Evolutionary conservation across 2,329 filamentous ascomycete genomes (phyloP).

Genomic region (Xylariaceae sp.): DNA sequence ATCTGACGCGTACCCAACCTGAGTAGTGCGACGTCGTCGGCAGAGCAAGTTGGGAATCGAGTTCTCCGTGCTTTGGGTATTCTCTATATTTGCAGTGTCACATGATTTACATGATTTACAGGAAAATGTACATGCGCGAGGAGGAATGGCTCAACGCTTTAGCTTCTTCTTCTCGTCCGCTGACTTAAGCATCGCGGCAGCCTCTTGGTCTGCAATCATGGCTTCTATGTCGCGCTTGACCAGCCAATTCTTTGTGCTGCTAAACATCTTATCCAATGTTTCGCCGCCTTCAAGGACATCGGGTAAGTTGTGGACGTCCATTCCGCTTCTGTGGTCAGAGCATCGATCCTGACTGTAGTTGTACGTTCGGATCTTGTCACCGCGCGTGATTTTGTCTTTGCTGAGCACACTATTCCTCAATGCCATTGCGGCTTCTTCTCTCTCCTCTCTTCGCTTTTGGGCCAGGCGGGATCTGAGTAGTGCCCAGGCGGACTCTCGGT

Average conservation of each 20-base stretch:
- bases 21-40: no score
- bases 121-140: neutral
- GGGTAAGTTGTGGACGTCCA: conserved; percentile 75
- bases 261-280: conserved; percentile 70
- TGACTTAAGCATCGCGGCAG: conserved; percentile 34
- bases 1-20: no score
- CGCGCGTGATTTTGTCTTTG: conserved; percentile 76
- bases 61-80: neutral
- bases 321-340: conserved; percentile 80
- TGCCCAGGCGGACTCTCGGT: conserved; percentile 83
- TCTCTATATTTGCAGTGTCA: neutral
- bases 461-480: conserved; percentile 79
- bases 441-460: conserved; percentile 71
- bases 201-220: conserved; percentile 62
- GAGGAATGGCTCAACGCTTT: conserved; percentile 8
- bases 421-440: conserved; percentile 73
- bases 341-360: conserved; percentile 74
- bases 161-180: conserved; percentile 23
- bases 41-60: no score
- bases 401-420: conserved; percentile 76
- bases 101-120: conserved; percentile 2
- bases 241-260: conserved; percentile 73
- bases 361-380: conserved; percentile 92
- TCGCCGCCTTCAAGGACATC: conserved; percentile 73
- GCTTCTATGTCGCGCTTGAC: conserved; percentile 69